Base-by-base conservation (phyloP, 2,329 filamentous ascomycete genomes). In the Mycosphaerelloides madeirae region DNA sequence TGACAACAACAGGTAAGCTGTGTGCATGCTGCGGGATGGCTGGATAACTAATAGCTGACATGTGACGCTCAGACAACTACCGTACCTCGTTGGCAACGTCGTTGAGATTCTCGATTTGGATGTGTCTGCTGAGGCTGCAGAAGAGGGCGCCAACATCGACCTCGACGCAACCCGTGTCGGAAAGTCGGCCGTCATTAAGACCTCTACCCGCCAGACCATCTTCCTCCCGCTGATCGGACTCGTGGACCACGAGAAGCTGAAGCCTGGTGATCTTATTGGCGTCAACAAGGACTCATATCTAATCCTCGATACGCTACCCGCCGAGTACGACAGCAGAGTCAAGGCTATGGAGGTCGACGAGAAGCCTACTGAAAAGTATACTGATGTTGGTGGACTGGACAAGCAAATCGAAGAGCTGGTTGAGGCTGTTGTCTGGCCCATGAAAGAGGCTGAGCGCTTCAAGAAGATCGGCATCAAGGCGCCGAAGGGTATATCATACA, bases 301-400 rank as follows among this genome's bases (percentile, higher is more conserved):
- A 29, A 87, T 98, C 55, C 79, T 98, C 46, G 94, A 98, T 65
- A 98, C 93, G 18, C 77, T 98, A 55, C 93, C 93, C 1, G 93
- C 93, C 36, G 94, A 98, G 68, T 98, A 98, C 65, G 93, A 98
- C 66, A 97, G 91, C 72, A 83, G 93, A 68, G 93, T 98, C 56
- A 98, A 98, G 76, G 94, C 94, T 29, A 98, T 98, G 93, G 94
- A 98, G 74, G 93, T 98, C 6, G 93, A 98, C 62, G 94, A 98
- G 78, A 98, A 98, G 77, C 94, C 93, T 8, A 97, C 90, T 31
- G 93, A 98, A 71, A 95, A 97, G 72, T 98, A 98, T 73, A 93
- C 84, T 43, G 93, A 98, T 72, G 94, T 98, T 12, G 93, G 93
- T 71, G 93, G 93, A 40, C 70, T 98, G 60, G 90, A 96, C 71